These are phyloP conservation scores for Penicillium cataractarum DNA, from an alignment of 495 filamentous ascomycete genomes.

Conservation along the genomic window DNA sequence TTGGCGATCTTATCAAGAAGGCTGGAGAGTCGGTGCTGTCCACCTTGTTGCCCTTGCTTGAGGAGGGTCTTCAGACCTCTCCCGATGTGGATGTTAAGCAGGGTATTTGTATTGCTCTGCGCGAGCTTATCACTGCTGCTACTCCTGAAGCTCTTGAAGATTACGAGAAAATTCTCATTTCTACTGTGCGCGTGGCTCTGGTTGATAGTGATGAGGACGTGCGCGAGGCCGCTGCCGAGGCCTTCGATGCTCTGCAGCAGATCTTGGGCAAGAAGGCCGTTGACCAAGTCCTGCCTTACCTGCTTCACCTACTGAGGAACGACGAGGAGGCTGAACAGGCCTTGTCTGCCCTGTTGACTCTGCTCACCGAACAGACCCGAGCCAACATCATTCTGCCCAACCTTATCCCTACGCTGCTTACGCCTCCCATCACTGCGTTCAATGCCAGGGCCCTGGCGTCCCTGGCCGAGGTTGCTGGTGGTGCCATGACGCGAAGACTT, in stretches of 20 bases:
- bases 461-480: slow-evolving; percentile 83
- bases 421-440: slow-evolving; percentile 89
- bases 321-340: slow-evolving; percentile 91
- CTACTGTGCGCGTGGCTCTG: slow-evolving; percentile 89
- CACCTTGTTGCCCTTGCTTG: slow-evolving; percentile 85
- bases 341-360: slow-evolving; percentile 84
- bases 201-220: slow-evolving; percentile 89
- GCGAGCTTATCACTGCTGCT: slow-evolving; percentile 91
- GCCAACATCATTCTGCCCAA: slow-evolving; percentile 97
- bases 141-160: slow-evolving; percentile 88
- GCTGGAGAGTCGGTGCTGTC: slow-evolving; percentile 91
- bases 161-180: slow-evolving; percentile 92
- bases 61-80: slow-evolving; percentile 86
- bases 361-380: slow-evolving; percentile 89
- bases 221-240: slow-evolving; percentile 93
- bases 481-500: slow-evolving; percentile 85
- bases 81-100: slow-evolving; percentile 93
- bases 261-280: slow-evolving; percentile 91
- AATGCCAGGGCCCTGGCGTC: slow-evolving; percentile 93
- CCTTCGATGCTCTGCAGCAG: slow-evolving; percentile 92
- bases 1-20: slow-evolving; percentile 95
- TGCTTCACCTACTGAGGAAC: slow-evolving; percentile 81
- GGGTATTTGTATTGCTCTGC: slow-evolving; percentile 94
- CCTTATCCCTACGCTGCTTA: slow-evolving; percentile 88
- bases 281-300: slow-evolving; percentile 90